Evolutionary conservation across 1,139 yeast species (phyloP).

Genomic region (Kodamaea alishanica): DNA sequence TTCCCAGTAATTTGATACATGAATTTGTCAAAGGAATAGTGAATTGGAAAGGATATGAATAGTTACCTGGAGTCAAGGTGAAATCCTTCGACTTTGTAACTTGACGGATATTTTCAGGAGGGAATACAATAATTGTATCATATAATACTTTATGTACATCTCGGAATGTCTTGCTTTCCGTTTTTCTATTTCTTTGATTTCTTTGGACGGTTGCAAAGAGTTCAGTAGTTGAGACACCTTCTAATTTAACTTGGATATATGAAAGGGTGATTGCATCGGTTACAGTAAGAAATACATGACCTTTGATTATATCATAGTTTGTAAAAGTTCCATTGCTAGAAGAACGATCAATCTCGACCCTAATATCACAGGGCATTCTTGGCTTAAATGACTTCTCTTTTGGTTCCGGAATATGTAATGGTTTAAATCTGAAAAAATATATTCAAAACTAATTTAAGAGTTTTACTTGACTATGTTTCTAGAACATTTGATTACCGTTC

Average conservation of each 20-base stretch:
- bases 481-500: too few species aligned
- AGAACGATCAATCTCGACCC: constrained; percentile 34
- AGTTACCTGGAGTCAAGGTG: constrained; percentile 59
- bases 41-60: constrained; percentile 56
- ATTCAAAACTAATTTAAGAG: too few species aligned
- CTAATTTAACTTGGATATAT: constrained; percentile 55
- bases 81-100: constrained; percentile 50
- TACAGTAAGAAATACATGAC: constrained; percentile 43
- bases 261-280: constrained; percentile 47
- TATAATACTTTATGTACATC: constrained; percentile 58
- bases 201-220: constrained; percentile 22
- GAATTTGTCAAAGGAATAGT: constrained; percentile 49
- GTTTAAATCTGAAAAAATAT: too few species aligned
- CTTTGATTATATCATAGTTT: constrained; percentile 48
- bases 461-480: too few species aligned
- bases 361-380: constrained; percentile 20
- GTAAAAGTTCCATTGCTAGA: constrained; percentile 47
- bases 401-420: too few species aligned
- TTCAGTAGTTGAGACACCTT: constrained; percentile 49
- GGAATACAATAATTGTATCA: constrained; percentile 55
- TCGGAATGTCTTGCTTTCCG: constrained; percentile 18
- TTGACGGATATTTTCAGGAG: constrained; percentile 52
- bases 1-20: constrained; percentile 45
- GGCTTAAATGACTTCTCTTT: too few species aligned
- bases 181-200: constrained; percentile 15